These are phyloP conservation scores for Arthroderma sp. DNA, from an alignment of 2,329 filamentous ascomycete species.

Conservation along the genomic window DNA sequence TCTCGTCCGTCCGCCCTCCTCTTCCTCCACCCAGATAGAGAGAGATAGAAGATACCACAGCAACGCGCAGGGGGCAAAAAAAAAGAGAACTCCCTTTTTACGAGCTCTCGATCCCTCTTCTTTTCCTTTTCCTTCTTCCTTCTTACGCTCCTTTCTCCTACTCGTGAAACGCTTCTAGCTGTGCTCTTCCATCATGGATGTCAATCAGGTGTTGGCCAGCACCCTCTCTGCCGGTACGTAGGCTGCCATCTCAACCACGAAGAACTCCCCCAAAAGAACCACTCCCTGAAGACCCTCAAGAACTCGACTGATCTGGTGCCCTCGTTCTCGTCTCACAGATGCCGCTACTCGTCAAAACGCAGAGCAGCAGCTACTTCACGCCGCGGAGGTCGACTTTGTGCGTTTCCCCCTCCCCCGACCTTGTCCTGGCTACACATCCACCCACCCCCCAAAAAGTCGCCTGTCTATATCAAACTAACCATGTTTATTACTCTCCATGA, in stretches of 20 bases:
- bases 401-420: conserved; percentile 34
- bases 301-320: not conserved
- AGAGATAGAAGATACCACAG: no score
- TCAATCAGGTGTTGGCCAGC: conserved; percentile 94
- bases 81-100: not conserved
- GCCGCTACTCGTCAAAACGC: conserved; percentile 77
- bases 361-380: conserved; percentile 86
- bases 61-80: not conserved
- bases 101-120: not conserved
- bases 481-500: conserved; percentile 8
- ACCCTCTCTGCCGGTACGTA: conserved; percentile 83
- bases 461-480: conserved; percentile 15
- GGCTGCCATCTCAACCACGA: conserved; percentile 7
- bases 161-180: not conserved
- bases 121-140: not conserved
- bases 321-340: conserved; percentile 45
- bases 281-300: not conserved
- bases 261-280: not conserved
- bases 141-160: not conserved
- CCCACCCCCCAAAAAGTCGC: conserved; percentile 18
- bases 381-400: conserved; percentile 93
- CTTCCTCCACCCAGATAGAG: not conserved
- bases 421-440: no score
- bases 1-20: not conserved
- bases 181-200: conserved; percentile 59